phyloP scores from a whole-genome alignment of 495 filamentous ascomycete genomes.

The Podospora australis region DNA sequence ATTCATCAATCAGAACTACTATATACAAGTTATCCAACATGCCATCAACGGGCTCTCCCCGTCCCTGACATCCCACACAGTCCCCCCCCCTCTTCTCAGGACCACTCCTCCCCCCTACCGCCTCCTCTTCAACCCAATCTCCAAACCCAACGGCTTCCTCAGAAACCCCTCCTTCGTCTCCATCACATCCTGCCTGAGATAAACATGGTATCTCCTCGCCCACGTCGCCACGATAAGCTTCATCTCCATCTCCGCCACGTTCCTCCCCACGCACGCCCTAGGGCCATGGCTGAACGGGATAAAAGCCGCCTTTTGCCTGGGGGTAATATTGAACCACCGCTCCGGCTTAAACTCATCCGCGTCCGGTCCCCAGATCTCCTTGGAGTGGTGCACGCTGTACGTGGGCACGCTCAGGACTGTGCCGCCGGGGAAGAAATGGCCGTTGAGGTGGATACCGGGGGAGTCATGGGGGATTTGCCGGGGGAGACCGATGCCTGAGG shows the following conservation, averaged over 20 bases:
- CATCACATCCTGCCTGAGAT: slow-evolving; percentile 62
- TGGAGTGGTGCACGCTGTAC: slow-evolving; percentile 81
- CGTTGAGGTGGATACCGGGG: slow-evolving; percentile 35
- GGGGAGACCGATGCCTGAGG: slow-evolving; percentile 82
- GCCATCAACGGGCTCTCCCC: no score
- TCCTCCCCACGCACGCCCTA: slow-evolving; percentile 73
- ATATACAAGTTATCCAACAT: no score
- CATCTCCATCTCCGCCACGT: slow-evolving; percentile 92
- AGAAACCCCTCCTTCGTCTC: slow-evolving; percentile 84
- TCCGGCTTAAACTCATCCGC: slow-evolving; percentile 74
- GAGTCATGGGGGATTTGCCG: slow-evolving; percentile 64
- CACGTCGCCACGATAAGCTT: slow-evolving; percentile 72
- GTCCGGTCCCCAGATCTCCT: slow-evolving; percentile 75
- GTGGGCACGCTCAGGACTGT: slow-evolving; percentile 78
- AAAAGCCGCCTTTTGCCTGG: slow-evolving; percentile 69
- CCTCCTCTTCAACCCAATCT: slow-evolving; percentile 54
- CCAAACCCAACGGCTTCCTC: slow-evolving; percentile 73
- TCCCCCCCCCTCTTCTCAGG: no score
- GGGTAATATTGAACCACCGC: slow-evolving; percentile 60
- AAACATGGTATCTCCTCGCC: slow-evolving; percentile 69
- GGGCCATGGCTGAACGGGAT: slow-evolving; percentile 82
- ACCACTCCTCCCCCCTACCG: slow-evolving; percentile 18
- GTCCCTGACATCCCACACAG: no score
- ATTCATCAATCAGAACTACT: no score
- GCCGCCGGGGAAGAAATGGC: slow-evolving; percentile 63